Conservation (phyloP, 805 yeast genomes). For the Torulaspora microellipsoides region DNA sequence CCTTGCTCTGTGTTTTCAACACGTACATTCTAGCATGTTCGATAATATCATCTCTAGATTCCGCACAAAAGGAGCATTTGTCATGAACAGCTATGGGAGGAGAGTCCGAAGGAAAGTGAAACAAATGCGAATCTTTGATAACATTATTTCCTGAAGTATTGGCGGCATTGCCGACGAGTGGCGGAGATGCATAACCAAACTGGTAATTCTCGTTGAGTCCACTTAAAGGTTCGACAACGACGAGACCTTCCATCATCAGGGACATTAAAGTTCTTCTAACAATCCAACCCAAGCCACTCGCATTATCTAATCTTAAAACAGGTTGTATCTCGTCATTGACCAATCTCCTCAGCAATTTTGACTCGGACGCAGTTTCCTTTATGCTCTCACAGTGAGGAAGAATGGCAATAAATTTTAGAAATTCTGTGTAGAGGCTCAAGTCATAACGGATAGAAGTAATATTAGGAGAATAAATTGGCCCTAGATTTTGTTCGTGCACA, state of each 20-base stretch:
- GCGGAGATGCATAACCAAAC: constrained; percentile 22
- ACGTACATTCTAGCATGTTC: constrained; percentile 76
- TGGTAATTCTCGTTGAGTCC: constrained; percentile 76
- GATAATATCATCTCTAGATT: constrained; percentile 59
- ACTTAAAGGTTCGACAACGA: constrained; percentile 79
- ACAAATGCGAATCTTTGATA: constrained; percentile 36
- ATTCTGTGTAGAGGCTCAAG: constrained; percentile 36
- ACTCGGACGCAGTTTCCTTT: constrained; percentile 38
- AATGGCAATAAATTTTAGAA: constrained; percentile 36
- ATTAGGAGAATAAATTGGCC: constrained; percentile 39
- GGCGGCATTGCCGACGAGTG: constrained; percentile 1
- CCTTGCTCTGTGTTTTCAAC: constrained; percentile 45
- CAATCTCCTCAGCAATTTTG: constrained; percentile 58
- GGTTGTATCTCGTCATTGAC: constrained; percentile 79
- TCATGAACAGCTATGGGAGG: constrained; percentile 72
- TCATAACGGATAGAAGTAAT: constrained; percentile 42
- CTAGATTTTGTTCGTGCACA: constrained; percentile 8
- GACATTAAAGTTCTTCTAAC: constrained; percentile 57
- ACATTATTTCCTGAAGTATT: constrained; percentile 1
- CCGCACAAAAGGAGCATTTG: constrained; percentile 85
- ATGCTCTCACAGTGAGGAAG: constrained; percentile 34
- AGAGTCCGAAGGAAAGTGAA: constrained; percentile 42
- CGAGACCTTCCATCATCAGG: constrained; percentile 72
- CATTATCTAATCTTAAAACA: constrained; percentile 54
- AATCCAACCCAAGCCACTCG: constrained; percentile 62